Evolutionary conservation across 768 basidiomycete species (phyloP).

Genomic region (Russula sp.): DNA sequence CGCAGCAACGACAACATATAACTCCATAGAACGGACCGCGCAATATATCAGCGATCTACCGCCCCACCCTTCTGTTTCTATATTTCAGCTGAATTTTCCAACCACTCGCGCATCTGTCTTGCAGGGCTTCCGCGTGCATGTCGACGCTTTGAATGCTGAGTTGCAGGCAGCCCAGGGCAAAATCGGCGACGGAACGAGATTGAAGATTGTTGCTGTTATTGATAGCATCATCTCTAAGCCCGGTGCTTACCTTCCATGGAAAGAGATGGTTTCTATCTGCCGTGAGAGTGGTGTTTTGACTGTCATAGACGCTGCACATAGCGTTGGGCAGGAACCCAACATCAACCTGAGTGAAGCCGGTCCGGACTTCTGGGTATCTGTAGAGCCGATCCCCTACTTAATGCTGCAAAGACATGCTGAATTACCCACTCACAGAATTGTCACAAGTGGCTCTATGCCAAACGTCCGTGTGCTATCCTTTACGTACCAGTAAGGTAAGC

Average conservation of each 20-base stretch:
- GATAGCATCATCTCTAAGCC: slow-evolving; percentile 63
- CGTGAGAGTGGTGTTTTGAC: slow-evolving; percentile 55
- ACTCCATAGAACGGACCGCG: slow-evolving; percentile 45
- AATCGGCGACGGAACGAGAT: slow-evolving; percentile 24
- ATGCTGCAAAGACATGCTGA: background rate
- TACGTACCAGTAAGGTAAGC: slow-evolving; percentile 64
- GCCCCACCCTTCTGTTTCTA: slow-evolving; percentile 46
- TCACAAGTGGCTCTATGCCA: slow-evolving; percentile 79
- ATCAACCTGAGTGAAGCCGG: slow-evolving; percentile 49
- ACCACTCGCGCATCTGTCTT: slow-evolving; percentile 52
- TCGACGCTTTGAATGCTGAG: slow-evolving; percentile 30
- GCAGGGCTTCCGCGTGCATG: slow-evolving; percentile 38
- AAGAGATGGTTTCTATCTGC: slow-evolving; percentile 60
- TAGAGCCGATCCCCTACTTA: slow-evolving; percentile 30
- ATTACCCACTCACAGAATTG: slow-evolving; percentile 48
- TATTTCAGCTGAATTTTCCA: slow-evolving; percentile 51
- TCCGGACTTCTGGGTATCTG: slow-evolving; percentile 78
- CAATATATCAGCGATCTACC: slow-evolving; percentile 49
- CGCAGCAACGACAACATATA: slow-evolving; percentile 54
- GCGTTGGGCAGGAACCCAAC: slow-evolving; percentile 62
- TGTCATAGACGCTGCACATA: slow-evolving; percentile 77
- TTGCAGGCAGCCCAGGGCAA: slow-evolving; percentile 19
- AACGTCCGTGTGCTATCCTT: slow-evolving; percentile 60
- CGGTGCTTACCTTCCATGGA: slow-evolving; percentile 63
- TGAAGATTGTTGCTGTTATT: slow-evolving; percentile 60